Percentiles rank a stretch among this genome's conserved stretches.
Conservation (phyloP, 768 basidiomycete species). For the Russula olivacea region DNA sequence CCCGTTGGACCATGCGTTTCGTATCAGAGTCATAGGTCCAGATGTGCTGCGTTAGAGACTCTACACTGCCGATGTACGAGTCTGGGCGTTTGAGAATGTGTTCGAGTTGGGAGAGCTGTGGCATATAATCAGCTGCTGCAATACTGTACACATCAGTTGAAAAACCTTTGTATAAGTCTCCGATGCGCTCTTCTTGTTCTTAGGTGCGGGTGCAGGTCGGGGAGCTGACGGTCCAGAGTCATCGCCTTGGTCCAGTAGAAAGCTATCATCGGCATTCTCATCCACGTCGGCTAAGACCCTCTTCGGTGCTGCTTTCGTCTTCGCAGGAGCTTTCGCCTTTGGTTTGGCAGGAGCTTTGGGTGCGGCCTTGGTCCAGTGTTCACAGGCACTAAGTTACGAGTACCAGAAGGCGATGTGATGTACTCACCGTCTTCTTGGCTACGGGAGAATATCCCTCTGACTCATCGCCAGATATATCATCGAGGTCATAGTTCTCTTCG, state of each 20-base stretch:
- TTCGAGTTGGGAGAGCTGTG: slow-evolving; percentile 87
- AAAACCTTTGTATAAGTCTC: slow-evolving; percentile 85
- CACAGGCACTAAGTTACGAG: slow-evolving; percentile 16
- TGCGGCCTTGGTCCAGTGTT: slow-evolving; percentile 41
- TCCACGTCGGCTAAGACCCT: slow-evolving; percentile 60
- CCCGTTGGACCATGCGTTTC: slow-evolving; percentile 79
- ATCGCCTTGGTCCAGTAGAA: slow-evolving; percentile 39
- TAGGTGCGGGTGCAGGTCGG: slow-evolving; percentile 29
- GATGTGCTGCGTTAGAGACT: slow-evolving; percentile 78
- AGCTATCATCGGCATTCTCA: slow-evolving; percentile 50
- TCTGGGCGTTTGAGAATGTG: slow-evolving; percentile 91
- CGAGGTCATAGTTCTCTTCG: slow-evolving; percentile 64
- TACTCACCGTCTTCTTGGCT: slow-evolving; percentile 43
- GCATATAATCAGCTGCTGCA: slow-evolving; percentile 14
- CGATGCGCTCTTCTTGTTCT: slow-evolving; percentile 82
- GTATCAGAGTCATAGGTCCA: slow-evolving; percentile 88
- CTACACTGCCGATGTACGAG: slow-evolving; percentile 95
- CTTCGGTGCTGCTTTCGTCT: slow-evolving; percentile 52
- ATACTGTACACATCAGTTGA: neutral
- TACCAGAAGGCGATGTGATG: slow-evolving; percentile 25
- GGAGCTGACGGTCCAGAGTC: slow-evolving; percentile 31
- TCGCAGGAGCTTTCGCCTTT: slow-evolving; percentile 42
- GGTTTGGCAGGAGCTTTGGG: slow-evolving; percentile 41
- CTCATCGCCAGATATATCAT: slow-evolving; percentile 53
- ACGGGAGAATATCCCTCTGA: slow-evolving; percentile 62